Evolutionary conservation across 176 grass and related monocot genomes (phyloP).

Genomic region (Bonia amplexicaulis): DNA sequence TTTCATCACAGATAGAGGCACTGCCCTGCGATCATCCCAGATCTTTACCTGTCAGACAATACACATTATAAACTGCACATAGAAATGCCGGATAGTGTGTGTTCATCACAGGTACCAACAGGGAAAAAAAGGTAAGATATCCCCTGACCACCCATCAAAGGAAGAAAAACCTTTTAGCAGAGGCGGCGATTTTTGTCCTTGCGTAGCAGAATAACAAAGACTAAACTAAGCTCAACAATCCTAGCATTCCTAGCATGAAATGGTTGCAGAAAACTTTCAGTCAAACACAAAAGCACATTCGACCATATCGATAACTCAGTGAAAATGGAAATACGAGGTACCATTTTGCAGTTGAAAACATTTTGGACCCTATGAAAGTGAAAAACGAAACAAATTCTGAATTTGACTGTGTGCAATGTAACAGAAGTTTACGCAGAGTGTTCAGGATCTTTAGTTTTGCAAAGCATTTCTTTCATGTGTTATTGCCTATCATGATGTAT

Average conservation of each 20-base stretch:
- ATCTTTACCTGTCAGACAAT: conserved; percentile 72
- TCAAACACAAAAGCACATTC: neutral
- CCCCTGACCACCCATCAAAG: neutral
- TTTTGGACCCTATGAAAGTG: neutral
- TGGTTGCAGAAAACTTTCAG: neutral
- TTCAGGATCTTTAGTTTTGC: neutral
- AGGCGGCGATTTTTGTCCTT: neutral
- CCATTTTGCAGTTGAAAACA: neutral
- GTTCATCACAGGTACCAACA: neutral
- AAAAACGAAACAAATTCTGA: neutral
- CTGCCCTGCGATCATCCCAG: conserved; percentile 78
- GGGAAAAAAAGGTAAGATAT: neutral
- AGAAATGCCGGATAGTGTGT: neutral
- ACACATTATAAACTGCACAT: neutral
- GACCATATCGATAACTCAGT: neutral
- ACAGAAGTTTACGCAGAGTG: neutral
- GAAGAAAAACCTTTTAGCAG: neutral
- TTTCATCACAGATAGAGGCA: conserved; percentile 57
- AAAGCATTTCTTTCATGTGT: neutral
- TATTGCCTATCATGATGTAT: neutral
- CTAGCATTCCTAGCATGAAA: neutral
- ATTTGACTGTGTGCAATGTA: neutral
- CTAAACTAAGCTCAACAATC: neutral
- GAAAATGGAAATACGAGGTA: neutral
- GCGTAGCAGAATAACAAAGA: neutral